phyloP scores from a whole-genome alignment of 805 yeast genomes.

The Jamesozyma hellenica region DNA sequence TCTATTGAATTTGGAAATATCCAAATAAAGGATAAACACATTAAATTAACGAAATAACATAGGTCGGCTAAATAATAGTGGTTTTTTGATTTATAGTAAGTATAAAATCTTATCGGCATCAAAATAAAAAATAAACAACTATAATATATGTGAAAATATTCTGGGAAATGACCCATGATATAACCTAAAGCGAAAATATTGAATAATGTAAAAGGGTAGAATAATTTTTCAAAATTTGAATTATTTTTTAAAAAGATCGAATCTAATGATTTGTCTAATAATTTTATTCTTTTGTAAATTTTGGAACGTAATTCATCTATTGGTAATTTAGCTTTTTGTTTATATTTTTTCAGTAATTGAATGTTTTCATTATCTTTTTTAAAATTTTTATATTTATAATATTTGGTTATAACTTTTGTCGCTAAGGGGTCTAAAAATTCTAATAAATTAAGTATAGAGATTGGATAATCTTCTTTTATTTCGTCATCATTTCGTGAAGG shows the following conservation, averaged over 20 bases:
- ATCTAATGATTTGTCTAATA: conserved; percentile 21
- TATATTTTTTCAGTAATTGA: conserved; percentile 3
- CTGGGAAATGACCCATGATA: conserved; percentile 68
- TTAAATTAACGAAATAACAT: conserved; percentile 79
- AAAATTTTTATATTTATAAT: conserved; percentile 2
- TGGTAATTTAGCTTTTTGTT: conserved; percentile 13
- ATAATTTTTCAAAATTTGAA: conserved; percentile 60
- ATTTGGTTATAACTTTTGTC: conserved; percentile 14
- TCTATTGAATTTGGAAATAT: conserved; percentile 62
- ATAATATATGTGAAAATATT: conserved; percentile 66
- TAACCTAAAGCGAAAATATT: conserved; percentile 63
- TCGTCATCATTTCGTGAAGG: neutral
- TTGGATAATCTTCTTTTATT: neutral
- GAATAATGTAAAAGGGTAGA: conserved; percentile 65
- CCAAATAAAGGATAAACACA: conserved; percentile 71
- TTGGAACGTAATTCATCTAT: conserved; percentile 18
- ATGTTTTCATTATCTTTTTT: neutral
- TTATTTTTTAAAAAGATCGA: conserved; percentile 31
- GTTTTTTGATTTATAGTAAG: conserved; percentile 67
- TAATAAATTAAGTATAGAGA: conserved; percentile 15
- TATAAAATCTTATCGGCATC: conserved; percentile 77
- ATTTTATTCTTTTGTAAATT: conserved; percentile 15
- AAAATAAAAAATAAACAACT: conserved; percentile 49
- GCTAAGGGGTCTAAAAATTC: conserved; percentile 26
- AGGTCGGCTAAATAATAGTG: conserved; percentile 88